Evolutionary conservation across 2,329 filamentous ascomycete genomes (phyloP).

Genomic region (Penicillium paneum): DNA sequence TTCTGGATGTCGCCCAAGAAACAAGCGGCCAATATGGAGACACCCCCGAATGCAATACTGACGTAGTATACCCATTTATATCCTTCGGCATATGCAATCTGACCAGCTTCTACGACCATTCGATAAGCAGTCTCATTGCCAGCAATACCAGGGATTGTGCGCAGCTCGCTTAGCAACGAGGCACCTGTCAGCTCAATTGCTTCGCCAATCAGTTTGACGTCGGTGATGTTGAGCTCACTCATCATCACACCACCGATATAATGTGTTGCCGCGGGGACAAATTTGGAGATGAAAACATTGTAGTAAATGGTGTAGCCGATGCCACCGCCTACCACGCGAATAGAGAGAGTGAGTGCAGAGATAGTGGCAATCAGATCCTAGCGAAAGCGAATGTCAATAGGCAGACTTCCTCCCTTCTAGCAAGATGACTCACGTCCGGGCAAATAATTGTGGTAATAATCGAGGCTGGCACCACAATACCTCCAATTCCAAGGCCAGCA

Average conservation of each 20-base stretch:
- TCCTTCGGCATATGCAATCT: slow-evolving; percentile 55
- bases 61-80: slow-evolving; percentile 62
- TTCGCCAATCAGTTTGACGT: slow-evolving; percentile 45
- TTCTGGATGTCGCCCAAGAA: slow-evolving; percentile 59
- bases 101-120: slow-evolving; percentile 55
- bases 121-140: slow-evolving; percentile 51
- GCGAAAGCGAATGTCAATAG: not conserved
- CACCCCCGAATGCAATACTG: slow-evolving; percentile 59
- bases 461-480: slow-evolving; percentile 64
- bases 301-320: slow-evolving; percentile 63
- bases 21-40: slow-evolving; percentile 56
- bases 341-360: slow-evolving; percentile 64
- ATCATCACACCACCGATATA: slow-evolving; percentile 53
- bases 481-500: slow-evolving; percentile 63
- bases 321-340: slow-evolving; percentile 65
- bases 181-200: slow-evolving; percentile 55
- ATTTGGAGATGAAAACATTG: slow-evolving; percentile 49
- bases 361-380: slow-evolving; percentile 65
- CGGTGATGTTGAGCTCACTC: slow-evolving; percentile 50
- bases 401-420: not conserved
- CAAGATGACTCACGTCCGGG: slow-evolving; percentile 50
- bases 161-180: slow-evolving; percentile 51
- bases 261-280: slow-evolving; percentile 44
- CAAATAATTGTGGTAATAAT: slow-evolving; percentile 69
- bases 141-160: slow-evolving; percentile 51